Conservation (phyloP, 2,329 filamentous ascomycete genomes). For the Penicillium sp. region DNA sequence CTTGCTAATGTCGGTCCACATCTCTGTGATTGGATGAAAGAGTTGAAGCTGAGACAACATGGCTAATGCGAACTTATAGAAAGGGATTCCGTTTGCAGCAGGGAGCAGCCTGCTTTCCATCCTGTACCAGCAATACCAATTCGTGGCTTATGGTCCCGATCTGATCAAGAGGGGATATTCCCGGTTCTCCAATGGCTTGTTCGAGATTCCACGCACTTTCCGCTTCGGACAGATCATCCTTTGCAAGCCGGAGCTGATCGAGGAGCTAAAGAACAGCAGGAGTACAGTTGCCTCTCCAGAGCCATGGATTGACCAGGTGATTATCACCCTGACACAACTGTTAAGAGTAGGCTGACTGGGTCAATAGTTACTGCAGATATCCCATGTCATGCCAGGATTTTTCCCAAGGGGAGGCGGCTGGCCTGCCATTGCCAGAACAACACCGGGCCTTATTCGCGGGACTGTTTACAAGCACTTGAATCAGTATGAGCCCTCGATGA, state of each 20-base stretch:
- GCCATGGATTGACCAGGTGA: conserved; percentile 25
- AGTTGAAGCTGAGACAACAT: not conserved
- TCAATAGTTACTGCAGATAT: conserved; percentile 24
- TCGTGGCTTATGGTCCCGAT: conserved; percentile 18
- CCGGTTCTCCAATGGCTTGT: conserved; percentile 14
- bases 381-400: conserved; percentile 39
- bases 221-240: conserved; percentile 20
- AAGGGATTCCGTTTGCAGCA: conserved; percentile 7
- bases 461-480: conserved; percentile 18
- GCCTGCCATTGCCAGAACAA: conserved; percentile 25
- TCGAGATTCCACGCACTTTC: conserved; percentile 24
- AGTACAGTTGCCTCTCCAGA: conserved; percentile 18
- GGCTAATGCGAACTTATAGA: conserved; percentile 3
- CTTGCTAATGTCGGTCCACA: conserved; percentile 16
- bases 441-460: conserved; percentile 20
- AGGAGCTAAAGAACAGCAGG: conserved; percentile 16
- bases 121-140: conserved; percentile 20
- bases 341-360: not conserved
- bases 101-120: conserved; percentile 8
- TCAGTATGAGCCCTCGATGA: conserved; percentile 19
- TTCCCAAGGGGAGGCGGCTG: conserved; percentile 18
- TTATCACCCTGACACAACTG: not conserved
- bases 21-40: not conserved
- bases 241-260: conserved; percentile 20
- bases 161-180: conserved; percentile 18